Percentiles rank a stretch among this genome's conserved stretches.
These are phyloP conservation scores for Syzygium malaccense DNA, from an alignment of 441 rosid species.

Conservation along the genomic window DNA sequence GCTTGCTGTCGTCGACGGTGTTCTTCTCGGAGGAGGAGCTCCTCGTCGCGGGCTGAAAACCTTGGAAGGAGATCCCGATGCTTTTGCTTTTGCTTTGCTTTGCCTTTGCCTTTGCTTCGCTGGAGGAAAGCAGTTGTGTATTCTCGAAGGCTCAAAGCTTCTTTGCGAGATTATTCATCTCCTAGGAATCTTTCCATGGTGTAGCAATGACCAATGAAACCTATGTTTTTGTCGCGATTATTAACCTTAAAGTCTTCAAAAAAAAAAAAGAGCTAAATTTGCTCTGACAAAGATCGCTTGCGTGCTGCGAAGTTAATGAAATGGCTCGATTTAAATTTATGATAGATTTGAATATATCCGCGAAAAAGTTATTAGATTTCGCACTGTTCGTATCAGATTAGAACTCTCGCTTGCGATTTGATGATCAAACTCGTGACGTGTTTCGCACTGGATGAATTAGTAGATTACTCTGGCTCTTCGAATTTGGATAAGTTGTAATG, in stretches of 20 bases:
- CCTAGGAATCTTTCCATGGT: background rate
- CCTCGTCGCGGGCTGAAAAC: background rate
- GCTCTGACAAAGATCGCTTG: background rate
- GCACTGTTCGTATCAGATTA: background rate
- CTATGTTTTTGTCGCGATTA: background rate
- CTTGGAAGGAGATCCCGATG: background rate
- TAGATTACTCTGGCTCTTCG: background rate
- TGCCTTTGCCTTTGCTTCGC: background rate
- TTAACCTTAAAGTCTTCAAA: background rate
- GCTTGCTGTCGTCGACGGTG: background rate
- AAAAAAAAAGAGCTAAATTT: background rate
- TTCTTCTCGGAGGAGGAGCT: background rate
- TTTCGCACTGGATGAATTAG: background rate
- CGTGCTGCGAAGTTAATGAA: background rate
- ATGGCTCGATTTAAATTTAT: background rate
- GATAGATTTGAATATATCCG: background rate
- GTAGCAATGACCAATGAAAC: background rate
- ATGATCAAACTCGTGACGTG: fast-evolving
- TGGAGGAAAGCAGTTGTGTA: background rate
- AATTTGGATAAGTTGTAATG: background rate
- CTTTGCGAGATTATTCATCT: background rate
- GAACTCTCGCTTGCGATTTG: background rate
- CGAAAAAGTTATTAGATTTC: background rate
- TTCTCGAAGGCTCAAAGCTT: background rate
- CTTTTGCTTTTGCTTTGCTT: background rate